phyloP scores from a whole-genome alignment of 495 filamentous ascomycete species.

The Daldinia grandis region DNA sequence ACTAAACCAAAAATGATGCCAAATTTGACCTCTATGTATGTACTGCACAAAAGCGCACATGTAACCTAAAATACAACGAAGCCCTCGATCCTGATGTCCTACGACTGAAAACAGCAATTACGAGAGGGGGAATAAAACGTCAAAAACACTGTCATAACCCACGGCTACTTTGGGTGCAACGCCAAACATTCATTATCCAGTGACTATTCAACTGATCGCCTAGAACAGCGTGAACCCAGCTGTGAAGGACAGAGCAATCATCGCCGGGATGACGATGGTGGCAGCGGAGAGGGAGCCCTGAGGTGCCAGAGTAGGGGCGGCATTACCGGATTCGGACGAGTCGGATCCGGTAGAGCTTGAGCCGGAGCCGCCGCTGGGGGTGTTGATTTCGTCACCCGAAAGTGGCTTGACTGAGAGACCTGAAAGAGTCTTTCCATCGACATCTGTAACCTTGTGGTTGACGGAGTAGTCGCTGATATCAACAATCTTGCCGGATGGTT shows the following conservation, averaged over 20 bases:
- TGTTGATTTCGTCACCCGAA: slow-evolving; percentile 51
- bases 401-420: slow-evolving; percentile 55
- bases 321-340: slow-evolving; percentile 22
- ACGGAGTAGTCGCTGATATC: slow-evolving; percentile 54
- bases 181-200: slow-evolving; percentile 38
- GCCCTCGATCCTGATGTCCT: slow-evolving; percentile 16
- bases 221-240: slow-evolving; percentile 43
- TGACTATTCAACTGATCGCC: slow-evolving; percentile 33
- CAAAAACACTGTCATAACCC: slow-evolving; percentile 29
- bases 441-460: slow-evolving; percentile 50
- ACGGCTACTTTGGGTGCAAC: slow-evolving; percentile 24
- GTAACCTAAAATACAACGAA: slow-evolving; percentile 42
- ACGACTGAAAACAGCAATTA: slow-evolving; percentile 33
- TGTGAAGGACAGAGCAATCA: slow-evolving; percentile 40
- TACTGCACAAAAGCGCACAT: slow-evolving; percentile 40
- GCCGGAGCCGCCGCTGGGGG: slow-evolving; percentile 20
- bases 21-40: slow-evolving; percentile 38
- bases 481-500: slow-evolving; percentile 52
- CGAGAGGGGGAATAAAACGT: slow-evolving; percentile 40
- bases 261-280: slow-evolving; percentile 39
- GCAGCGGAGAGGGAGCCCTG: slow-evolving; percentile 36
- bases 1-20: slow-evolving; percentile 2
- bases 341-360: slow-evolving; percentile 4
- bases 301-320: slow-evolving; percentile 36
- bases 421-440: slow-evolving; percentile 48